These are phyloP conservation scores for Saccharomyces hybrid DNA, from an alignment of 1,139 yeast genomes.

Conservation along the genomic window DNA sequence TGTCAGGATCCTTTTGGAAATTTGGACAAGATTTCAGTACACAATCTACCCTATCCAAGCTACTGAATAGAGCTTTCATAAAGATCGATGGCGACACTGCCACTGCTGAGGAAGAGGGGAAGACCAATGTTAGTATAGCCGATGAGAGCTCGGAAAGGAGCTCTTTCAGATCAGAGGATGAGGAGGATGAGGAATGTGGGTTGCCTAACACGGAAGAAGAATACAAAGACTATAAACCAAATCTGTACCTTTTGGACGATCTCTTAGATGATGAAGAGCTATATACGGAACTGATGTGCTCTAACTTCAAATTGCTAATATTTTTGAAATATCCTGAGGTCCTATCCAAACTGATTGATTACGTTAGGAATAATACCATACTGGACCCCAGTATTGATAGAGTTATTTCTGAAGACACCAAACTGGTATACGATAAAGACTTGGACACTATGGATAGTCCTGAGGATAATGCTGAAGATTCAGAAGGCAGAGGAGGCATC, in stretches of 20 bases:
- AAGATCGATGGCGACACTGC: slow-evolving; percentile 22
- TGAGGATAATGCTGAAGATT: slow-evolving; percentile 42
- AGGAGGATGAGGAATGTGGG: slow-evolving; percentile 22
- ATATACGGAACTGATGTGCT: slow-evolving; percentile 73
- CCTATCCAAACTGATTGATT: slow-evolving; percentile 55
- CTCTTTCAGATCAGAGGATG: slow-evolving; percentile 9
- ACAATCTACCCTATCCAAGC: slow-evolving; percentile 62
- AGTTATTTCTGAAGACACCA: slow-evolving; percentile 20
- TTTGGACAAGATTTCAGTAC: slow-evolving; percentile 79
- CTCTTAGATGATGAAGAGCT: slow-evolving; percentile 80
- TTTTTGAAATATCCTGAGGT: slow-evolving; percentile 70
- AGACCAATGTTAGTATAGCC: slow-evolving; percentile 7
- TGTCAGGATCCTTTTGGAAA: slow-evolving; percentile 89
- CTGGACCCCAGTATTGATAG: slow-evolving; percentile 22
- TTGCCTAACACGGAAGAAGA: slow-evolving; percentile 30
- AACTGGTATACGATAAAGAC: slow-evolving; percentile 18
- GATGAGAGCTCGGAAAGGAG: slow-evolving; percentile 6
- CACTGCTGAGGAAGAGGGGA: slow-evolving; percentile 11
- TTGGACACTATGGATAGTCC: slow-evolving; percentile 33
- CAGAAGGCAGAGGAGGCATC: slow-evolving; percentile 1
- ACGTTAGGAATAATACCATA: slow-evolving; percentile 43
- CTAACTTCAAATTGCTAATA: slow-evolving; percentile 74
- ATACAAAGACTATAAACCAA: slow-evolving; percentile 31
- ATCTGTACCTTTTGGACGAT: slow-evolving; percentile 46
- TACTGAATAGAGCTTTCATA: slow-evolving; percentile 42